Evolutionary conservation across 179 eudicot genomes (phyloP).

Genomic region (Patellifolia procumbens): DNA sequence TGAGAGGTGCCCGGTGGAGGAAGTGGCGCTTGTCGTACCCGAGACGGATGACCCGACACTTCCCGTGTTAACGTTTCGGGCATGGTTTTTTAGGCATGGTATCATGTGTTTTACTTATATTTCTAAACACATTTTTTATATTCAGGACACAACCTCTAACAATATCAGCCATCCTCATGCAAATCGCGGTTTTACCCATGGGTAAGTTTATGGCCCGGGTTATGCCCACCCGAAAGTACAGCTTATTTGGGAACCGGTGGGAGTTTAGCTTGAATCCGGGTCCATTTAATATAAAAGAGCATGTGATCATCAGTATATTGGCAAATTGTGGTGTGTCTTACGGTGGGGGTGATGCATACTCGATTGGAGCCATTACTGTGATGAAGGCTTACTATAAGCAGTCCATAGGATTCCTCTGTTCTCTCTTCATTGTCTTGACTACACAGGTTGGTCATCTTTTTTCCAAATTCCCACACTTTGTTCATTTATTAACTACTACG

Average conservation of each 20-base stretch:
- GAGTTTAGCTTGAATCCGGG: conserved; percentile 73
- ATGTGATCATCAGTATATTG: conserved; percentile 76
- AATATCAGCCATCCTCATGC: conserved; percentile 83
- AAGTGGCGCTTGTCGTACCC: conserved; percentile 89
- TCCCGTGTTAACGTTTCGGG: conserved; percentile 86
- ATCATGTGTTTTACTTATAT: conserved; percentile 67
- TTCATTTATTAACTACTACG: not conserved
- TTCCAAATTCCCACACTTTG: not conserved
- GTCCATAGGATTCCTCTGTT: conserved; percentile 57
- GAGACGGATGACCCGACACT: conserved; percentile 82
- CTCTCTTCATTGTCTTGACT: conserved; percentile 69
- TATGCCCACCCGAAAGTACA: conserved; percentile 49
- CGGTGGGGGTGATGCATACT: conserved; percentile 95
- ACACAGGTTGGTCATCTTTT: conserved; percentile 58
- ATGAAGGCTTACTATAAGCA: conserved; percentile 91
- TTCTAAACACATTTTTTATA: conserved; percentile 84
- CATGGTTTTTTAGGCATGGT: conserved; percentile 77
- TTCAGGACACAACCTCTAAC: conserved; percentile 78
- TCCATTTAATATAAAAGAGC: conserved; percentile 91
- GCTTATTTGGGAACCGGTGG: conserved; percentile 50
- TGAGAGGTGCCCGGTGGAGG: conserved; percentile 68
- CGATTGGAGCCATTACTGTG: conserved; percentile 85
- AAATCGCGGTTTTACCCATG: conserved; percentile 68
- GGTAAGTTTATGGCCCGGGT: conserved; percentile 82
- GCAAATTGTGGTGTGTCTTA: conserved; percentile 83